Percentiles rank a stretch among this genome's conserved stretches.
These are phyloP conservation scores for Amauroascus niger DNA, from an alignment of 2,329 filamentous ascomycete species.

Conservation along the genomic window DNA sequence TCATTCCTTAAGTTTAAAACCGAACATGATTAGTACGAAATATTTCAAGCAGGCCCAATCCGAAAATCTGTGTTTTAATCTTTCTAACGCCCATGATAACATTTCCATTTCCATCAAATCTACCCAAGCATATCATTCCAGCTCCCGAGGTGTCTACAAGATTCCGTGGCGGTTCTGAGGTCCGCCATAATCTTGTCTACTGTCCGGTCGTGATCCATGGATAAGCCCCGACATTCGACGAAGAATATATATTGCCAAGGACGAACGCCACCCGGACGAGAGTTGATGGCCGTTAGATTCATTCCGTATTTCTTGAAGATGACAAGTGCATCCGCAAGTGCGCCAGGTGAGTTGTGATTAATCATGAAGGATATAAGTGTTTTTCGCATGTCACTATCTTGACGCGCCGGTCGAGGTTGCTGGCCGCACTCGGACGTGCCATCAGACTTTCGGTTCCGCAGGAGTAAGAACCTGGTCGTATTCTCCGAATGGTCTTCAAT, in stretches of 20 bases:
- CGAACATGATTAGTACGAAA: constrained; percentile 1
- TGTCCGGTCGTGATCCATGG: constrained; percentile 24
- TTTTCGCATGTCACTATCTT: constrained; percentile 41
- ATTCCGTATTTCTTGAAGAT: constrained; percentile 65
- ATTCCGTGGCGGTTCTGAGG: constrained; percentile 30
- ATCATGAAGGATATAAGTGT: constrained; percentile 76
- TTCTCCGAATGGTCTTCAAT: constrained; percentile 42
- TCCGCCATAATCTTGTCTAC: constrained; percentile 26
- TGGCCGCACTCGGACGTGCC: constrained; percentile 13
- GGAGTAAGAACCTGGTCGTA: constrained; percentile 40
- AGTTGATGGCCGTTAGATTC: constrained; percentile 86
- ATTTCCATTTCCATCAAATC: neutral
- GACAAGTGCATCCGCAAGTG: constrained; percentile 67
- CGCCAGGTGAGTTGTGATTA: constrained; percentile 65
- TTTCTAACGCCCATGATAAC: neutral
- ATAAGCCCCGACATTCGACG: constrained; percentile 67
- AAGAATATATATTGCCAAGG: constrained; percentile 94
- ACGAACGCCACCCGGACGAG: constrained; percentile 61
- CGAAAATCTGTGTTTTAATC: neutral
- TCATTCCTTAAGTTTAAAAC: neutral
- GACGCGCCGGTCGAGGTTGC: neutral
- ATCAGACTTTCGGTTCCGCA: constrained; percentile 30
- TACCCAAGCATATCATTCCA: constrained; percentile 27
- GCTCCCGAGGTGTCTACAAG: constrained; percentile 33
- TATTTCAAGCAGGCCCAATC: neutral